Percentiles rank a stretch among this genome's conserved stretches.
Conservation (phyloP, 2,329 filamentous ascomycete species). For the Incumbomyces delicatus region DNA sequence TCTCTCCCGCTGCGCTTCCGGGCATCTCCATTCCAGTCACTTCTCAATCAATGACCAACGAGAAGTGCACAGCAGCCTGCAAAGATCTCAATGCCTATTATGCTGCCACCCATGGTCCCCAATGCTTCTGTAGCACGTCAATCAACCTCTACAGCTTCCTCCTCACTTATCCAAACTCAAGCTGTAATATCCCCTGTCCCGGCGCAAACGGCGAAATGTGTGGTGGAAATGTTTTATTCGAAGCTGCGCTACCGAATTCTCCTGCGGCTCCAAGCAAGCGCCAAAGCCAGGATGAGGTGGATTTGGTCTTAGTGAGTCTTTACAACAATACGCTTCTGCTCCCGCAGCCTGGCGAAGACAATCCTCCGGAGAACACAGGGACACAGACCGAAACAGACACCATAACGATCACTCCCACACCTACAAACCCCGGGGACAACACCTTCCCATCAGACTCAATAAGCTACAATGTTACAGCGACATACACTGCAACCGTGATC, state of each 20-base stretch:
- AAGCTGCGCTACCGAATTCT: not conserved
- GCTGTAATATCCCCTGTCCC: slow-evolving; percentile 14
- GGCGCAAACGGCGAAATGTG: slow-evolving; percentile 12
- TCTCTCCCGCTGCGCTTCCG: slow-evolving; percentile 7
- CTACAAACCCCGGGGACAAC: not conserved
- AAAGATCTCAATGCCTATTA: slow-evolving; percentile 7
- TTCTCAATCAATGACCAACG: slow-evolving; percentile 13
- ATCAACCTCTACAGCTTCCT: slow-evolving; percentile 4
- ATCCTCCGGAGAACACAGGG: slow-evolving; percentile 2
- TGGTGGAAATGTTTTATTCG: slow-evolving; percentile 9
- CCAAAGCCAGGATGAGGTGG: slow-evolving; percentile 1
- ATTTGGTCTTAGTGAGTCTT: slow-evolving; percentile 7
- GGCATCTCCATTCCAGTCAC: slow-evolving; percentile 10
- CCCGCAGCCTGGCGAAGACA: not conserved
- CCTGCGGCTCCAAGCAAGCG: slow-evolving; percentile 3
- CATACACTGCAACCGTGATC: slow-evolving; percentile 11
- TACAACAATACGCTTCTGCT: slow-evolving; percentile 13
- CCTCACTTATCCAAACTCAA: slow-evolving; percentile 13
- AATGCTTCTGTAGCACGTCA: slow-evolving; percentile 1
- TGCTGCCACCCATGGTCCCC: slow-evolving; percentile 7
- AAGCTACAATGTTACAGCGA: not conserved
- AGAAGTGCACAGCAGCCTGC: slow-evolving; percentile 12
- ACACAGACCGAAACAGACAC: not conserved
- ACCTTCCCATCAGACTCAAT: slow-evolving; percentile 1
- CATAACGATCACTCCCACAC: not conserved